Conservation (phyloP, 495 filamentous ascomycete genomes). For the Penicillium macrosclerotiorum region DNA sequence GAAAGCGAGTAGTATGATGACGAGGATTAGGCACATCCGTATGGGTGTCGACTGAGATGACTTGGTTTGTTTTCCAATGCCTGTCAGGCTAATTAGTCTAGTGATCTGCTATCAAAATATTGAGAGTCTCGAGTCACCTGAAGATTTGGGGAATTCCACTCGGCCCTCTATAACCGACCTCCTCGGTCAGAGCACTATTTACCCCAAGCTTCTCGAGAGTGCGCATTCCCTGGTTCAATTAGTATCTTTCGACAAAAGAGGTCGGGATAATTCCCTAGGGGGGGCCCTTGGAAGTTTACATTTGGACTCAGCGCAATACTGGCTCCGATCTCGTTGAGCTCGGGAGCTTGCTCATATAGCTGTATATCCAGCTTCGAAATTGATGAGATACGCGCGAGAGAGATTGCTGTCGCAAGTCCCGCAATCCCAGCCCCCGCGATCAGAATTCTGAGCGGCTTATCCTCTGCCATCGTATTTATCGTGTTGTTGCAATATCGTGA, state of each 20-base stretch:
- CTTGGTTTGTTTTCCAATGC: slow-evolving; percentile 46
- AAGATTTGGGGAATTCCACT: slow-evolving; percentile 37
- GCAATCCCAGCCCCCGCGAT: slow-evolving; percentile 51
- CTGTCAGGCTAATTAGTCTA: slow-evolving; percentile 2
- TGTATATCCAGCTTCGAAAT: slow-evolving; percentile 39
- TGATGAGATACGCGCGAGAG: slow-evolving; percentile 25
- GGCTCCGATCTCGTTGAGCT: slow-evolving; percentile 47
- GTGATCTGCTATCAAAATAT: not conserved
- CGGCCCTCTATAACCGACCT: slow-evolving; percentile 40
- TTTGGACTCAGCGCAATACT: slow-evolving; percentile 52
- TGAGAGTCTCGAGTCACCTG: slow-evolving; percentile 16
- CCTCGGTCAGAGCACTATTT: slow-evolving; percentile 35
- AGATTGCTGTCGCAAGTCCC: slow-evolving; percentile 45
- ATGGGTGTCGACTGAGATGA: slow-evolving; percentile 39
- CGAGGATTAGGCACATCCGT: slow-evolving; percentile 34
- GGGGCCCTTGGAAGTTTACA: slow-evolving; percentile 15
- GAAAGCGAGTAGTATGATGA: slow-evolving; percentile 46
- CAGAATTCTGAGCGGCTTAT: slow-evolving; percentile 32
- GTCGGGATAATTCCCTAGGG: not conserved
- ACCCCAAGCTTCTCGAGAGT: slow-evolving; percentile 47
- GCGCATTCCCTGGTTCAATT: slow-evolving; percentile 34
- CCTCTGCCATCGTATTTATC: slow-evolving; percentile 12
- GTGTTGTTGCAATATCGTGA: too few relatives aligned
- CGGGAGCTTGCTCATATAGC: slow-evolving; percentile 45
- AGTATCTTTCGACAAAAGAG: too few relatives aligned